phyloP scores from a whole-genome alignment of 257 asterid species.

The Fraxinus quadrangulata region DNA sequence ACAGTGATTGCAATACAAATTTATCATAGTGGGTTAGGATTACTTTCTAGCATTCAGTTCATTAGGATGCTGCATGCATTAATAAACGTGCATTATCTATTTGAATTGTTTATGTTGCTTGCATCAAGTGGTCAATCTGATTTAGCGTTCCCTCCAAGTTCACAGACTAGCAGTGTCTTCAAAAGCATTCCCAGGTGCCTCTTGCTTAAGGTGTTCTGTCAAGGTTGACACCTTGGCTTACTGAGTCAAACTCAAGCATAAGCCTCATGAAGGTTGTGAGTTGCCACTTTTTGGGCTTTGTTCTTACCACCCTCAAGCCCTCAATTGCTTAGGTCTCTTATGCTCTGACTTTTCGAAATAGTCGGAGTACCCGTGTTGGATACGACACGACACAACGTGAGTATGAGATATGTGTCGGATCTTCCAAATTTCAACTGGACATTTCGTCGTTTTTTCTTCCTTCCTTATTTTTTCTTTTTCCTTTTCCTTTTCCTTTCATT shows the following conservation, averaged over 20 bases:
- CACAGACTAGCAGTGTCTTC: not conserved
- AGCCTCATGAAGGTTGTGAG: not conserved
- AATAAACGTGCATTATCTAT: not conserved
- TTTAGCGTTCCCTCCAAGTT: not conserved
- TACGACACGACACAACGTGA: no score
- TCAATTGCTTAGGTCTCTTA: not conserved
- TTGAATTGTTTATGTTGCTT: constrained; percentile 1
- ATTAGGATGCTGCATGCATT: constrained; percentile 12
- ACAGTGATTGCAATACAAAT: not conserved
- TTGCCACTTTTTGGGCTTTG: not conserved
- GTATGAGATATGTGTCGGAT: no score
- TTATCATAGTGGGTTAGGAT: constrained; percentile 9
- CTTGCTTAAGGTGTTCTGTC: not conserved
- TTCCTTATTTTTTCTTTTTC: no score
- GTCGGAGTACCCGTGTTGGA: no score
- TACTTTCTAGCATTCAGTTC: constrained; percentile 10
- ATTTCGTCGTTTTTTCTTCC: no score
- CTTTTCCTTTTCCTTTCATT: no score
- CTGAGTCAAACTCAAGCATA: not conserved
- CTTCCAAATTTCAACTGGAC: no score
- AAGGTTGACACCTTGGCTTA: not conserved
- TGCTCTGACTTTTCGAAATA: no score
- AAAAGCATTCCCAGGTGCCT: not conserved
- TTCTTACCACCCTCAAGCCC: not conserved
- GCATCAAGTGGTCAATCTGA: constrained; percentile 16